These are phyloP conservation scores for Polychaeton citri DNA, from an alignment of 2,329 filamentous ascomycete species.

Conservation along the genomic window DNA sequence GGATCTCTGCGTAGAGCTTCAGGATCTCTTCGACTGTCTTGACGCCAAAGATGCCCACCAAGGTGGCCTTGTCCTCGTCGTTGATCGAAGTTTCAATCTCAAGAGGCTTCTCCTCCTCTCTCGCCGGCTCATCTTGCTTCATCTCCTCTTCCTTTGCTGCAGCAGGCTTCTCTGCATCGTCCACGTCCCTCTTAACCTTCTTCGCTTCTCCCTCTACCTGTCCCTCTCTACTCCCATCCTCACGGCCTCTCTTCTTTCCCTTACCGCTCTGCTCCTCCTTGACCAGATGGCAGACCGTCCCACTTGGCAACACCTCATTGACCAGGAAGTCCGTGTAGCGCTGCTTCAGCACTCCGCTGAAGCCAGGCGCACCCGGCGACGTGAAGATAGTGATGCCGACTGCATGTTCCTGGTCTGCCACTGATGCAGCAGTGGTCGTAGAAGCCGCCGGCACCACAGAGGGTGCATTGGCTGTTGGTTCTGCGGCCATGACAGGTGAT, in stretches of 20 bases:
- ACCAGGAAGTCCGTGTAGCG: conserved; percentile 87
- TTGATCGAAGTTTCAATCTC: conserved; percentile 5
- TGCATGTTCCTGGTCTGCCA: conserved; percentile 25
- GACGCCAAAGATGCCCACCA: conserved; percentile 38
- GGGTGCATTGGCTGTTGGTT: too few species aligned
- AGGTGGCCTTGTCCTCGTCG: conserved; percentile 22
- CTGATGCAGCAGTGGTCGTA: too few species aligned
- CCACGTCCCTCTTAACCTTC: background rate
- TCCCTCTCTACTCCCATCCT: conserved; percentile 2
- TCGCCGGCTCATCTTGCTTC: background rate
- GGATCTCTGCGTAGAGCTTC: conserved; percentile 41
- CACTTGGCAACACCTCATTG: conserved; percentile 70
- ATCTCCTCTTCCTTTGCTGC: background rate
- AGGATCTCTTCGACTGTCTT: conserved; percentile 38
- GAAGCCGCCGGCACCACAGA: too few species aligned
- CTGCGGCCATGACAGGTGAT: too few species aligned
- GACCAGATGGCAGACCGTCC: conserved; percentile 60
- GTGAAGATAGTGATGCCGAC: conserved; percentile 54
- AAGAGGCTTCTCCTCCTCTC: background rate
- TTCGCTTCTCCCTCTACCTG: conserved; percentile 1
- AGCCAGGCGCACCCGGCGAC: conserved; percentile 42
- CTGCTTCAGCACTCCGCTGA: conserved; percentile 54
- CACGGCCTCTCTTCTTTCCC: conserved; percentile 4
- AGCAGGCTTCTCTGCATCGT: conserved; percentile 1
- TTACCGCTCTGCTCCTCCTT: conserved; percentile 22